These are phyloP conservation scores for Kwoniella pini DNA, from an alignment of 768 basidiomycete species.

Conservation along the genomic window DNA sequence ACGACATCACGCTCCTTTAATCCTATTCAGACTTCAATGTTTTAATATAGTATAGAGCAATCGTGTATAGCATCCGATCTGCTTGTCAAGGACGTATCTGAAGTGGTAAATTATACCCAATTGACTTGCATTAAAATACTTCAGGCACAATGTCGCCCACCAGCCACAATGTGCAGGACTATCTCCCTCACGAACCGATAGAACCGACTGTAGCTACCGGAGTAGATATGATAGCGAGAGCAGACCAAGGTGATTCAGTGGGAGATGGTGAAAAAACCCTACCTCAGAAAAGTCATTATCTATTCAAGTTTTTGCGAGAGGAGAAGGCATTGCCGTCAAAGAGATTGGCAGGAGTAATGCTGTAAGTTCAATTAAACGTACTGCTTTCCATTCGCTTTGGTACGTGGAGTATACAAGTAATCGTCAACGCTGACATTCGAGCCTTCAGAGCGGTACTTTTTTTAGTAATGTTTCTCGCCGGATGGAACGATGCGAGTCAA, in stretches of 20 bases:
- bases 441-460: slow-evolving; percentile 25
- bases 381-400: not conserved
- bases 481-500: slow-evolving; percentile 76
- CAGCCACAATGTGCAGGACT: slow-evolving; percentile 1
- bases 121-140: too few relatives aligned
- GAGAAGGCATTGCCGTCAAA: slow-evolving; percentile 24
- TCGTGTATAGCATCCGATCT: too few relatives aligned
- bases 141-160: not conserved
- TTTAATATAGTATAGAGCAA: too few relatives aligned
- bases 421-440: not conserved
- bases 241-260: not conserved
- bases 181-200: slow-evolving; percentile 14
- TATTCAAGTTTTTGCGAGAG: slow-evolving; percentile 19
- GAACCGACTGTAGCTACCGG: slow-evolving; percentile 15
- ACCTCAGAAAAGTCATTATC: slow-evolving; percentile 7
- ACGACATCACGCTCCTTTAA: too few relatives aligned
- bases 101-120: too few relatives aligned
- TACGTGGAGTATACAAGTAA: too few relatives aligned
- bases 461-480: slow-evolving; percentile 53
- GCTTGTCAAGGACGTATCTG: too few relatives aligned
- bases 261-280: not conserved
- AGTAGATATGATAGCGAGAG: slow-evolving; percentile 7
- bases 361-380: slow-evolving; percentile 19
- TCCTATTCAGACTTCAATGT: too few relatives aligned
- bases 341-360: slow-evolving; percentile 16